Conservation (phyloP, 768 basidiomycete genomes). For the Pleurotus tuoliensis region DNA sequence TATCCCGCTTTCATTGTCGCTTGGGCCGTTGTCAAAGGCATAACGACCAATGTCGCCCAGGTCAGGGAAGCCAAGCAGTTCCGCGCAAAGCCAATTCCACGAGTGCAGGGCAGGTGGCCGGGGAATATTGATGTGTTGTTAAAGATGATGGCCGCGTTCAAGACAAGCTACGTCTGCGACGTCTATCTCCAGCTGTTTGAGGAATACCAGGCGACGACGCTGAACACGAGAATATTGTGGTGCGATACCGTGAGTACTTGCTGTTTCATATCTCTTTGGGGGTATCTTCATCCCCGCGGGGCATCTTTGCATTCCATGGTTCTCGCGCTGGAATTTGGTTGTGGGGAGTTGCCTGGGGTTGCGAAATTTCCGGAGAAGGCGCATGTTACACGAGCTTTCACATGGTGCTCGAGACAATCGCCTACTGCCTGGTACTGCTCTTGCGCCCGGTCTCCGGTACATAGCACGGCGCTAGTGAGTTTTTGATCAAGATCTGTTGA, state of each 20-base stretch:
- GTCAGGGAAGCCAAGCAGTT: constrained; percentile 40
- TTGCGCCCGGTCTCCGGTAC: too few species aligned
- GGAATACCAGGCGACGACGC: constrained; percentile 66
- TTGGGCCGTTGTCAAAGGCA: constrained; percentile 32
- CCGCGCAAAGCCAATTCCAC: constrained; percentile 48
- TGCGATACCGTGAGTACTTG: constrained; percentile 51
- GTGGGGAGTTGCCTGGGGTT: too few species aligned
- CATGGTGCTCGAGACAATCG: too few species aligned
- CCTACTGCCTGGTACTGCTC: too few species aligned
- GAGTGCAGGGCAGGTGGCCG: constrained; percentile 67
- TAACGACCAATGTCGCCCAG: constrained; percentile 32
- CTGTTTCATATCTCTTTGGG: background rate
- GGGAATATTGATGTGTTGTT: constrained; percentile 73
- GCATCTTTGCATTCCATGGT: too few species aligned
- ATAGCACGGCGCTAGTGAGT: too few species aligned
- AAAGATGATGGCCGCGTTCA: constrained; percentile 49
- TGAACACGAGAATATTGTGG: constrained; percentile 70
- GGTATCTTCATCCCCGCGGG: background rate
- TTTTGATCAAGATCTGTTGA: too few species aligned
- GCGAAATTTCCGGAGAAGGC: too few species aligned
- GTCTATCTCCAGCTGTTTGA: constrained; percentile 64
- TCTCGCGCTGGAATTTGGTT: too few species aligned
- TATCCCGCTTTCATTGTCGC: constrained; percentile 38
- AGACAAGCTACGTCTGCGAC: constrained; percentile 57
- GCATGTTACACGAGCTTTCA: too few species aligned